Evolutionary conservation across 2,329 filamentous ascomycete species (phyloP), one percentile per base, ranked within the genome.

Genomic region (Lojkania enalia): DNA sequence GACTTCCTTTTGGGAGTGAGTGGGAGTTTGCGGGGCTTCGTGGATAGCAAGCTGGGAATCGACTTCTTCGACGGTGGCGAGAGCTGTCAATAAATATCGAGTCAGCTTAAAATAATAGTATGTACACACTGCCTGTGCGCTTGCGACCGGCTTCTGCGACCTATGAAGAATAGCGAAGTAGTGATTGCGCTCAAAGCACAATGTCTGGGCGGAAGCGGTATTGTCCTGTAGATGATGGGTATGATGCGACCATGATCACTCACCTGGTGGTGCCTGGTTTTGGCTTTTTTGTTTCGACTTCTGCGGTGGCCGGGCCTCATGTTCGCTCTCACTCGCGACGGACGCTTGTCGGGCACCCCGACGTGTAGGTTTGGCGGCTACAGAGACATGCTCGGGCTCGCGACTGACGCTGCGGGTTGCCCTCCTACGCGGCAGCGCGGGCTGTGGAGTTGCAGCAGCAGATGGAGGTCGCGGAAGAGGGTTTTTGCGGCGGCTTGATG

Each of bases 361-460:
- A 18, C 59, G 61, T 5, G 49, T 47, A 12, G 54, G 44, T 15
- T 60, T 64, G 19, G 48, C 43, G 15, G 50, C 39, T 15, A 62
- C 48, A 15, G 47, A 15, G 7, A 47, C 39, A 16, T 54, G 46
- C 11, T 63, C 63, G 3, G 68, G 42, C 33, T 74, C 72, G 44
- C 61, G 67, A 55, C 72, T 74, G 39, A 63, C 64, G 55, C 71
- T 73, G 54, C 72, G 64, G 35, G 69, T 62, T 18, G 48, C 54
- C 33, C 70, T 60, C 19, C 53, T 51, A 30, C 57, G 63, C 49
- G 61, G 44, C 45, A 50, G 51, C 46, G 40, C 58, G 16, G 52
- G 31, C 39, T 53, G 57, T 4, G 53, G 48, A 12, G 51, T 46
- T 32, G 50, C 49, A 29, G 49, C 42, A 41, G 57, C 50, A 27